phyloP scores from a whole-genome alignment of 2,329 filamentous ascomycete genomes.

The Colletotrichum lini region DNA sequence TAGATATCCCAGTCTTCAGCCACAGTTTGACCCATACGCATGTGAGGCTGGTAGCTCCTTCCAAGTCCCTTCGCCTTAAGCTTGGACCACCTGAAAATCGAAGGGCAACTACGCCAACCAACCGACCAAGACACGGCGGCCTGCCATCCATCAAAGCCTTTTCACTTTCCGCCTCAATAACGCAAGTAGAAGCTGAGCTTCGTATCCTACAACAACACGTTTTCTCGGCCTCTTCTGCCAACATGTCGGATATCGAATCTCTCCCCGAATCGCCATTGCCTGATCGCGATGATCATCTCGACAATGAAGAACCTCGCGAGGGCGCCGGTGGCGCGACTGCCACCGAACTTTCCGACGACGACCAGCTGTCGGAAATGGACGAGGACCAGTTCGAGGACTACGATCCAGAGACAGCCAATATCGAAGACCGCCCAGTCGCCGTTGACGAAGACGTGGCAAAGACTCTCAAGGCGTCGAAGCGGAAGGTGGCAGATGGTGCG shows the following conservation, averaged over 20 bases:
- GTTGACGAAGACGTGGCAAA: conserved; percentile 77
- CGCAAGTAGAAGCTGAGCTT: neutral
- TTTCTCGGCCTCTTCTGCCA: conserved; percentile 22
- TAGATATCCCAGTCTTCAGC: neutral
- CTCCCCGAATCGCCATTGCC: conserved; percentile 53
- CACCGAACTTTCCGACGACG: conserved; percentile 65
- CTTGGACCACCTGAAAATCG: conserved; percentile 41
- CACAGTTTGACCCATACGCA: neutral
- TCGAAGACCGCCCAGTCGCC: conserved; percentile 75
- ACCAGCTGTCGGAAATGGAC: conserved; percentile 77
- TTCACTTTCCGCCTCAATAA: neutral
- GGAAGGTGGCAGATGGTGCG: conserved; percentile 75
- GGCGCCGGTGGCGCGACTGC: conserved; percentile 56
- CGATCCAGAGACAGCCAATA: conserved; percentile 74
- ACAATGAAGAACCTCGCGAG: conserved; percentile 59
- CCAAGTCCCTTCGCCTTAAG: conserved; percentile 18
- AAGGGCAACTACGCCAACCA: conserved; percentile 14
- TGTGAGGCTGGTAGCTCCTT: conserved; percentile 16
- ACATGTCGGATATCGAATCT: conserved; percentile 65
- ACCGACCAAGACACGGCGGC: neutral
- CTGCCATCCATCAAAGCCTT: neutral
- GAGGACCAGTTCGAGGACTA: conserved; percentile 80
- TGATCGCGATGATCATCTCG: conserved; percentile 50
- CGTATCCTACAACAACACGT: neutral
- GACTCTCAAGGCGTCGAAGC: conserved; percentile 75